Percentiles rank a stretch among this genome's conserved stretches.
These are phyloP conservation scores for Leccinum subgranulosum DNA, from an alignment of 768 basidiomycete species.

Conservation along the genomic window DNA sequence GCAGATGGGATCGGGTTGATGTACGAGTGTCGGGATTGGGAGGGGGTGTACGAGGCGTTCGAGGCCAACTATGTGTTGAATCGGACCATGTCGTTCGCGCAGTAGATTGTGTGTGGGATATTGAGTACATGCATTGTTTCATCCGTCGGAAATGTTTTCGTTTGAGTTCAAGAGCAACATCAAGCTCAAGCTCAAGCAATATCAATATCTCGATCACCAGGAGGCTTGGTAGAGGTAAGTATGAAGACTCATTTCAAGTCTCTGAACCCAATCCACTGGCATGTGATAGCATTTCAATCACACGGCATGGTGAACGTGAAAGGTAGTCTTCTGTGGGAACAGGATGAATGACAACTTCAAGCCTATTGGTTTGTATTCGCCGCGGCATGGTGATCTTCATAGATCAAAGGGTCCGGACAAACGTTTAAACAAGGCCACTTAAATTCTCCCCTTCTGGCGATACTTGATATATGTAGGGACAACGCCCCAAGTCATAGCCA, in stretches of 20 bases:
- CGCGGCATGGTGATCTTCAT: background rate
- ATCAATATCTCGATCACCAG: too few relatives aligned
- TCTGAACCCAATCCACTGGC: too few relatives aligned
- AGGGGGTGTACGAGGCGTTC: slow-evolving; percentile 19
- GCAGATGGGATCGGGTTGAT: slow-evolving; percentile 21
- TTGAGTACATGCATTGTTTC: background rate
- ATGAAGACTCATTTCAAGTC: too few relatives aligned
- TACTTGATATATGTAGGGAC: too few relatives aligned
- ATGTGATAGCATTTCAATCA: background rate
- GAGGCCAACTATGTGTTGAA: slow-evolving; percentile 21
- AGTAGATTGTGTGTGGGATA: background rate
- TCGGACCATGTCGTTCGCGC: slow-evolving; percentile 11
- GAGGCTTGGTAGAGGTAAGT: too few relatives aligned
- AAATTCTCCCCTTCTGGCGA: too few relatives aligned
- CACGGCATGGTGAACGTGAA: background rate
- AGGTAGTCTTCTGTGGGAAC: background rate
- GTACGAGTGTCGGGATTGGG: slow-evolving; percentile 24
- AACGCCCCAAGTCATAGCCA: background rate
- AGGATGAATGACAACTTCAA: background rate
- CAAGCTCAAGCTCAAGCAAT: too few relatives aligned
- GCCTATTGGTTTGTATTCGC: background rate
- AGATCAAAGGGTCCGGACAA: background rate
- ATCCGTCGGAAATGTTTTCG: background rate
- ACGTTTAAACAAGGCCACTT: background rate
- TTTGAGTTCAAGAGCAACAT: background rate